These are phyloP conservation scores for Selenicereus undatus DNA, from an alignment of 148 eudicot species.

Conservation along the genomic window DNA sequence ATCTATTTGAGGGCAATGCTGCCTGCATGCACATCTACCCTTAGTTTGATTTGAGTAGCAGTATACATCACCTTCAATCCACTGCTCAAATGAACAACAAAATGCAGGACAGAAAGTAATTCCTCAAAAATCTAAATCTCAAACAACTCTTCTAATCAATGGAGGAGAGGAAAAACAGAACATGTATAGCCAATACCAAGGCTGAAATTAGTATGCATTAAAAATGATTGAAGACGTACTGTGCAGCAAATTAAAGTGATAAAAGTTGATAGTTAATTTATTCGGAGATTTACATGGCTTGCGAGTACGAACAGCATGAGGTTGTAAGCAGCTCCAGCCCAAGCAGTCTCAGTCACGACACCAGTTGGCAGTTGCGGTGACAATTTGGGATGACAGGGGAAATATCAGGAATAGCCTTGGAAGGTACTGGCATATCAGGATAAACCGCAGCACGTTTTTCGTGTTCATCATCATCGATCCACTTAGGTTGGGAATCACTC, in stretches of 20 bases:
- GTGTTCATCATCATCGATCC: constrained; percentile 68
- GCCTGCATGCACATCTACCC: too few relatives aligned
- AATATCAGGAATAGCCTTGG: constrained; percentile 54
- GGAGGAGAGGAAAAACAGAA: too few relatives aligned
- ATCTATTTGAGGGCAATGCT: too few relatives aligned
- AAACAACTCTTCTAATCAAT: too few relatives aligned
- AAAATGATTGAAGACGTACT: neutral
- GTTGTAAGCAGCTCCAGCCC: constrained; percentile 83
- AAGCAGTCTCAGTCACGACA: constrained; percentile 71
- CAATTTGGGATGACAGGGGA: constrained; percentile 57
- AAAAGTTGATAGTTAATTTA: neutral
- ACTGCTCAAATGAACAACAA: too few relatives aligned
- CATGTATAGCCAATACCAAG: too few relatives aligned
- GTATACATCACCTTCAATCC: too few relatives aligned
- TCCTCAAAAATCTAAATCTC: too few relatives aligned
- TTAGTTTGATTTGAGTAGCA: too few relatives aligned
- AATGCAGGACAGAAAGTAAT: too few relatives aligned
- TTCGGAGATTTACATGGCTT: constrained; percentile 54
- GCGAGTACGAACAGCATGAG: constrained; percentile 64
- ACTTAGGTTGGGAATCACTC: constrained; percentile 48
- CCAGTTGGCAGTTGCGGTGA: constrained; percentile 72
- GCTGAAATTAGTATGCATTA: too few relatives aligned
- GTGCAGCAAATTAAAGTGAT: neutral
- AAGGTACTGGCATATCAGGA: constrained; percentile 57
- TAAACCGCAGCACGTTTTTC: constrained; percentile 52